Conservation (phyloP, 2,329 filamentous ascomycete genomes). For the Talaromyces sp. region DNA sequence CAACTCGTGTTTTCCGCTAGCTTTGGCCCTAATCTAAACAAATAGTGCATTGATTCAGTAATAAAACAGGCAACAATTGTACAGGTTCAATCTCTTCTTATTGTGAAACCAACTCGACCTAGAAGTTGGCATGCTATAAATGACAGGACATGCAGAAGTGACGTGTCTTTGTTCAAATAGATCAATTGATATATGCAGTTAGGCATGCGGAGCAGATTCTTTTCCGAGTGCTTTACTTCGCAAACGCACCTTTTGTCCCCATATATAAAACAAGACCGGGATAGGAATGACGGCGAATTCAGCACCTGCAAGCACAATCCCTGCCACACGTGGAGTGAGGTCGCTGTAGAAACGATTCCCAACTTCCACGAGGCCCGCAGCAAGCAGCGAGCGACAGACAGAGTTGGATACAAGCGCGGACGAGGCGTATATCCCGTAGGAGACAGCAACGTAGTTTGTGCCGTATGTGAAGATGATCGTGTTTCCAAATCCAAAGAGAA, state of each 20-base stretch:
- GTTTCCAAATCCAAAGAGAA: conserved; percentile 69
- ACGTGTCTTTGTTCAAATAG: not conserved
- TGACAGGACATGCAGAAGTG: not conserved
- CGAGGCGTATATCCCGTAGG: conserved; percentile 68
- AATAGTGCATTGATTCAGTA: too few species aligned
- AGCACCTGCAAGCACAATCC: not conserved
- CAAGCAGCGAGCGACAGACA: conserved; percentile 32
- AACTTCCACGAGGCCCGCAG: not conserved
- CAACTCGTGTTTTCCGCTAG: too few species aligned
- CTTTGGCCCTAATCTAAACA: too few species aligned
- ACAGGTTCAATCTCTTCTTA: not conserved
- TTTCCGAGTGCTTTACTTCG: not conserved
- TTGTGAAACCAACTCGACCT: not conserved
- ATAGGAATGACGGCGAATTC: not conserved
- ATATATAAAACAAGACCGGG: not conserved
- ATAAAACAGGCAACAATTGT: not conserved
- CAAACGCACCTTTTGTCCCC: not conserved
- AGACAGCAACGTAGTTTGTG: conserved; percentile 66
- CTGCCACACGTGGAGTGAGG: not conserved
- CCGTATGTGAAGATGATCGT: conserved; percentile 68
- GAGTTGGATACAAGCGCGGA: conserved; percentile 68
- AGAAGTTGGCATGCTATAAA: not conserved
- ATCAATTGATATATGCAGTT: not conserved
- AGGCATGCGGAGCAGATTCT: not conserved
- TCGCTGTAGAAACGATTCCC: not conserved